Conservation (phyloP, 179 eudicot genomes). For the Sideroxylon spinosum region DNA sequence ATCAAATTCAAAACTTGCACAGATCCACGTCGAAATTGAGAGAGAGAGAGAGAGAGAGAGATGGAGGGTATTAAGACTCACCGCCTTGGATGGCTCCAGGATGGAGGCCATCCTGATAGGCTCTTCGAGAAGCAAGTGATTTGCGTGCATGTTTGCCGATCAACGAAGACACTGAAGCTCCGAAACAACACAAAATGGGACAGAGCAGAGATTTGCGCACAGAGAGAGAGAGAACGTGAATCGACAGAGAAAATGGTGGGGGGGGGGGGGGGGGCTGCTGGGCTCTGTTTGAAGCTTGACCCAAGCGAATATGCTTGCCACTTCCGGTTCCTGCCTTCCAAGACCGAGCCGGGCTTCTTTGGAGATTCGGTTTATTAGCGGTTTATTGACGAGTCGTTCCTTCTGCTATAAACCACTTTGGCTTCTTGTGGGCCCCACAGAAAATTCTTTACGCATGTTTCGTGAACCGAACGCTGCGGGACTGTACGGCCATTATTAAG, state of each 20-base stretch:
- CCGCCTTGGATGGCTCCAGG: constrained; percentile 80
- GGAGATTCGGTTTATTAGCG: too few species aligned
- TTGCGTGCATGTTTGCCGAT: constrained; percentile 56
- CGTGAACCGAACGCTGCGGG: too few species aligned
- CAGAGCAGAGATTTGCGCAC: neutral
- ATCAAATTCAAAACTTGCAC: neutral
- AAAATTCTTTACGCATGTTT: too few species aligned
- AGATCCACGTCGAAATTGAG: constrained; percentile 1
- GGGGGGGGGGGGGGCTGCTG: neutral
- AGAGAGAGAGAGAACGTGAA: constrained; percentile 5
- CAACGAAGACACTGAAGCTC: neutral
- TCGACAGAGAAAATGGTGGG: neutral
- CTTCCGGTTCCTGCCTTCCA: neutral
- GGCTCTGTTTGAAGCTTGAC: neutral
- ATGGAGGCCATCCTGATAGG: constrained; percentile 90
- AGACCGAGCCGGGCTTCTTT: neutral
- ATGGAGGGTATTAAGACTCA: constrained; percentile 15
- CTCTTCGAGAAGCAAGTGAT: constrained; percentile 84
- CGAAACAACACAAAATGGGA: neutral
- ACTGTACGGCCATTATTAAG: too few species aligned
- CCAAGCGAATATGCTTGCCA: neutral
- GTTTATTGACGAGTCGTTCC: too few species aligned
- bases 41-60: neutral
- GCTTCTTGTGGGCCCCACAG: too few species aligned
- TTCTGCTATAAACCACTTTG: too few species aligned